These are phyloP conservation scores for Yamadazyma epiphylla DNA, from an alignment of 1,139 yeast genomes.

Conservation along the genomic window DNA sequence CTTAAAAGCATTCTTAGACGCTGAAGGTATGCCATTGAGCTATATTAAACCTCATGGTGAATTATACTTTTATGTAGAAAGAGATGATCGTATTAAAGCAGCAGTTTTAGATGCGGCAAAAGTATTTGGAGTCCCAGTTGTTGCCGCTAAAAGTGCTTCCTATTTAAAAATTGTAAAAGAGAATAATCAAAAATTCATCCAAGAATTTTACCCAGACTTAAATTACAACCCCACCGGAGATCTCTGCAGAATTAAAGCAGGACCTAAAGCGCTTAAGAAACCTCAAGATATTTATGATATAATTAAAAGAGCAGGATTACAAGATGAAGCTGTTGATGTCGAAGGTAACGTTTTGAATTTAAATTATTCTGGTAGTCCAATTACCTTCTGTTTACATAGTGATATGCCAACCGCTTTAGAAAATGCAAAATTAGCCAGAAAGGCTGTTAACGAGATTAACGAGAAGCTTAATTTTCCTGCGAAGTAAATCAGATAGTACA, in stretches of 20 bases:
- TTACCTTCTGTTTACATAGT: slow-evolving; percentile 31
- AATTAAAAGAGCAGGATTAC: slow-evolving; percentile 20
- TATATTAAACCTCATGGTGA: slow-evolving; percentile 38
- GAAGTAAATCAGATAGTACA: too few relatives aligned
- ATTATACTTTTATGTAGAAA: slow-evolving; percentile 29
- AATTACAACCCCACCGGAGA: slow-evolving; percentile 28
- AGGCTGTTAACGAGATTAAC: slow-evolving; percentile 25
- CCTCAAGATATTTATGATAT: slow-evolving; percentile 25
- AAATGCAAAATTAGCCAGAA: slow-evolving; percentile 26
- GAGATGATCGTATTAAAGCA: slow-evolving; percentile 28
- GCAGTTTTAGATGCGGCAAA: slow-evolving; percentile 34
- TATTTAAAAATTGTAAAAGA: slow-evolving; percentile 70
- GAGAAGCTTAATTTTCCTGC: too few relatives aligned
- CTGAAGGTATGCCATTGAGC: slow-evolving; percentile 27
- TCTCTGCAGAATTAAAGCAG: slow-evolving; percentile 19
- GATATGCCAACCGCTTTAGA: slow-evolving; percentile 35
- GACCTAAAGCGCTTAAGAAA: slow-evolving; percentile 18
- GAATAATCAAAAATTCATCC: slow-evolving; percentile 44
- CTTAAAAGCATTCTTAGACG: slow-evolving; percentile 29
- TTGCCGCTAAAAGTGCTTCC: slow-evolving; percentile 71
- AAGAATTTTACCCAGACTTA: slow-evolving; percentile 33
- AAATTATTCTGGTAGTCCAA: slow-evolving; percentile 23
- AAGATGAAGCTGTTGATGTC: slow-evolving; percentile 15
- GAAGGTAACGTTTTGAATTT: slow-evolving; percentile 18
- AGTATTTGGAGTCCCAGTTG: slow-evolving; percentile 54